Base-by-base conservation (phyloP, 2,329 filamentous ascomycete genomes). In the Xylaria sp. region DNA sequence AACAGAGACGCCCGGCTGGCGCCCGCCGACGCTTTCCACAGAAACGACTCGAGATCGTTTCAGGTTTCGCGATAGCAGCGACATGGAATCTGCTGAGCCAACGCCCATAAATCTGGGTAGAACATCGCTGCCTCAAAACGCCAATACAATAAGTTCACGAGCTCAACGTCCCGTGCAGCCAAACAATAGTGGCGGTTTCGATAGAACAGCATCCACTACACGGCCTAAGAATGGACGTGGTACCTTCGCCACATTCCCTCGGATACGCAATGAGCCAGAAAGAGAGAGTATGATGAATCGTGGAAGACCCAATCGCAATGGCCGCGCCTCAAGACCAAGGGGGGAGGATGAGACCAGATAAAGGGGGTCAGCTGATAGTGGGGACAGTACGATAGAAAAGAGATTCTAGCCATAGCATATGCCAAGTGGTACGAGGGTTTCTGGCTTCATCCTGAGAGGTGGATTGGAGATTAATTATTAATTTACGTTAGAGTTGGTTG, bases 21-120 rank as follows among this genome's bases (percentile, higher is more conserved):
- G 18, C 37, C 70, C 52, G 10, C 48, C 71, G 1, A 51, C 23
- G 13, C 57, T 59, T 12, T 52, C 46, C 44, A 61, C 66, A 55
- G 55, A 73, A 59, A 72, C 59, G 20, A 74, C 65, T 54, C 73
- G 73, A 31, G 70, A 75, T 51, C 75, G 75, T 1, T 73, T 77
- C 51, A 69, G 69, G 12, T 78, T 78, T 70, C 75, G 76, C 23
- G 77, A 78, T 59, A 77, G 76, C 61, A 77, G 74, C 66, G 77
- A 78, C 18, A 52, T 76, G 9, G 74, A 76, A 31, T 77, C 76
- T 5, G 72, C 57, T 18, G 73, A 70, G 58, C 66, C 72, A 46
- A 73, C 75, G 9, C 73, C 67, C 13, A 64, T 52, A 15, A 56
- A 57, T 10, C 31, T 2, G 12, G 50, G 18, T 25, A 66, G 59